Percentiles rank a stretch among this genome's conserved stretches.
phyloP scores from a whole-genome alignment of 805 yeast species.

The Candida tibetensis region DNA sequence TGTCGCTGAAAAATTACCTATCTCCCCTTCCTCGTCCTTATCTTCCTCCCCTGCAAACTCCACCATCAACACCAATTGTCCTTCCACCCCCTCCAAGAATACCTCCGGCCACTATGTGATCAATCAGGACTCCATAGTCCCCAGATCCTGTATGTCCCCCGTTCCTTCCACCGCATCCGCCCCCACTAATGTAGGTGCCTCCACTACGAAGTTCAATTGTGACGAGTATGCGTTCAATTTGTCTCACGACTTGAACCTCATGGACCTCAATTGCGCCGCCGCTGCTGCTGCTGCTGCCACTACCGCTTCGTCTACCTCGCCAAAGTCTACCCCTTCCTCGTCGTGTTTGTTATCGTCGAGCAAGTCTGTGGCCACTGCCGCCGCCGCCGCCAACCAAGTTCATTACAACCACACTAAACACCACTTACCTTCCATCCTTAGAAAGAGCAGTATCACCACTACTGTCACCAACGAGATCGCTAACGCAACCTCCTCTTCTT shows the following conservation, averaged over 20 bases:
- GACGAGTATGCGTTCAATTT: neutral
- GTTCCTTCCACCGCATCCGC: slow-evolving; percentile 8
- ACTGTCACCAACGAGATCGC: slow-evolving; percentile 3
- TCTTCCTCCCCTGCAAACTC: neutral
- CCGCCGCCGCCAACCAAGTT: neutral
- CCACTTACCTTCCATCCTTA: slow-evolving; percentile 2
- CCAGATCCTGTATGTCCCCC: slow-evolving; percentile 14
- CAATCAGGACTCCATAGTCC: slow-evolving; percentile 10
- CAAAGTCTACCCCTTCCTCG: neutral
- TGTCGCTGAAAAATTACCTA: neutral
- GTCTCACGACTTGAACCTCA: neutral
- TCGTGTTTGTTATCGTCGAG: neutral
- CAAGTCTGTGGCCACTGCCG: neutral
- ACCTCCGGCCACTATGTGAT: slow-evolving; percentile 6
- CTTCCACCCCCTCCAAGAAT: neutral
- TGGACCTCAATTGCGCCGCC: neutral
- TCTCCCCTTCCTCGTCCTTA: slow-evolving; percentile 1
- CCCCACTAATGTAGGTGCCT: slow-evolving; percentile 1
- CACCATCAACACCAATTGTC: neutral
- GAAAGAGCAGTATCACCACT: slow-evolving; percentile 5
- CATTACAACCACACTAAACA: slow-evolving; percentile 4
- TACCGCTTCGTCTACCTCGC: neutral
- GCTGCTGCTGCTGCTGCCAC: neutral
- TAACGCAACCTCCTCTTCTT: neutral
- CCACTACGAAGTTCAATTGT: neutral